phyloP scores from a whole-genome alignment of 257 asterid species.

The Pogostemon cablin region DNA sequence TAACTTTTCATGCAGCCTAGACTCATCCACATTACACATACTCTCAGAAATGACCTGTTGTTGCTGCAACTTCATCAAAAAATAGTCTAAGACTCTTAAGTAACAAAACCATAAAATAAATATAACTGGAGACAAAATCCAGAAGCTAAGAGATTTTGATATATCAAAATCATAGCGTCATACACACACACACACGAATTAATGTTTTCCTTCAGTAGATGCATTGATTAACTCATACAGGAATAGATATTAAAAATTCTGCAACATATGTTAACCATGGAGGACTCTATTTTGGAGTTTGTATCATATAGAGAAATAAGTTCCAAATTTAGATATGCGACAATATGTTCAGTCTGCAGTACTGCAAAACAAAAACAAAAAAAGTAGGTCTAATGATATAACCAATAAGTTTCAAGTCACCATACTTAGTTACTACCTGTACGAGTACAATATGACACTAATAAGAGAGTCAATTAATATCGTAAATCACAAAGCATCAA shows the following conservation, averaged over 20 bases:
- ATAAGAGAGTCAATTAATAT: conserved; percentile 8
- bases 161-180: conserved; percentile 11
- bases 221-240: too few species aligned
- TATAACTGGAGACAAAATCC: conserved; percentile 1
- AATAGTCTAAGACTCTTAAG: not conserved
- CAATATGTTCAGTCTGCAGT: not conserved
- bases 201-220: not conserved
- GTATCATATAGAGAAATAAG: too few species aligned
- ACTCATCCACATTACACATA: conserved; percentile 26
- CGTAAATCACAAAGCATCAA: conserved; percentile 14
- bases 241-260: too few species aligned
- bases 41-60: conserved; percentile 22
- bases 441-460: conserved; percentile 17
- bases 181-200: too few species aligned
- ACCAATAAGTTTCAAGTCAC: conserved; percentile 7
- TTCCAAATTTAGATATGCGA: too few species aligned
- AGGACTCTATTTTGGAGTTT: too few species aligned
- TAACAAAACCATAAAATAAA: not conserved
- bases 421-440: conserved; percentile 3
- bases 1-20: conserved; percentile 34
- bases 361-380: not conserved
- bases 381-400: conserved; percentile 7
- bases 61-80: conserved; percentile 36
- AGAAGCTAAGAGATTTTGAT: not conserved
- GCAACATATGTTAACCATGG: too few species aligned